phyloP scores from a whole-genome alignment of 1,139 yeast species.

The Hansenula lynferdii region DNA sequence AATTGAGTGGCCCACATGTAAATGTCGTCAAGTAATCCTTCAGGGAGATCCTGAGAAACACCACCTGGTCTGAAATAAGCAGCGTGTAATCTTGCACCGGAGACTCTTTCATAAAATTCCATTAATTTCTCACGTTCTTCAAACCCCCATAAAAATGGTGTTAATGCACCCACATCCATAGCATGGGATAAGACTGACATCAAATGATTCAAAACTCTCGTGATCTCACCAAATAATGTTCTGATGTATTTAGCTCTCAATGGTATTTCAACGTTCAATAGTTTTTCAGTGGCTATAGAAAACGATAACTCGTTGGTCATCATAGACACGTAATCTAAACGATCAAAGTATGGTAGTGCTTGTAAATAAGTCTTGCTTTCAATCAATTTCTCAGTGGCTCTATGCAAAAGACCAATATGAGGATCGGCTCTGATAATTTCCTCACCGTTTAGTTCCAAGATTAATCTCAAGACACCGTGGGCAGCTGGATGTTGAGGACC shows the following conservation, averaged over 20 bases:
- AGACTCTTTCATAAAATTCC: conserved; percentile 90
- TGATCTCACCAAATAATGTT: conserved; percentile 83
- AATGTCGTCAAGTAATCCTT: conserved; percentile 82
- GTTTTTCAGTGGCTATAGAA: conserved; percentile 79
- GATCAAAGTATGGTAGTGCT: conserved; percentile 86
- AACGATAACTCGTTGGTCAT: conserved; percentile 91
- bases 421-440: conserved; percentile 87
- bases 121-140: conserved; percentile 91
- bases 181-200: conserved; percentile 88
- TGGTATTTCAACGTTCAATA: conserved; percentile 82
- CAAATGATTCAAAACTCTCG: conserved; percentile 78
- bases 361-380: conserved; percentile 81
- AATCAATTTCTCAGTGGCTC: conserved; percentile 87
- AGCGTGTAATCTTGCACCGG: conserved; percentile 86
- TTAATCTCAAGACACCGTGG: conserved; percentile 85
- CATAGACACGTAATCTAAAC: conserved; percentile 87
- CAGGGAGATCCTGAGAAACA: conserved; percentile 84
- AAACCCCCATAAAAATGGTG: conserved; percentile 93
- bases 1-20: conserved; percentile 97
- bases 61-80: conserved; percentile 94
- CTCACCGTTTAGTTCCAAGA: conserved; percentile 84
- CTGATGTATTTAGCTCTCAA: conserved; percentile 81
- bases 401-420: conserved; percentile 80
- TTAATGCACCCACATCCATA: conserved; percentile 93
- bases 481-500: conserved; percentile 98